Conservation (phyloP, 805 yeast genomes). For the Candida loeiensis region DNA sequence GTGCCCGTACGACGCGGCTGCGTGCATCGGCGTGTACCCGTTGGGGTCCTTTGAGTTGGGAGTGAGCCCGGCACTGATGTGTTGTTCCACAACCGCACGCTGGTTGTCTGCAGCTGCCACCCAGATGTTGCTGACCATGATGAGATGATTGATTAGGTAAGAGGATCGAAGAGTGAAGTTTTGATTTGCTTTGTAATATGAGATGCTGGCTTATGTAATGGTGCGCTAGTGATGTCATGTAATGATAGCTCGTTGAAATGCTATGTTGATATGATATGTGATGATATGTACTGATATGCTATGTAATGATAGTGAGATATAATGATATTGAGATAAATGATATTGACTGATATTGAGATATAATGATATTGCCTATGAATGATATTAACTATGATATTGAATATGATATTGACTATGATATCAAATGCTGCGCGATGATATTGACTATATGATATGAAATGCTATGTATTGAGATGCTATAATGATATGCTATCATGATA, state of each 20-base stretch:
- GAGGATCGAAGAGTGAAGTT: not conserved
- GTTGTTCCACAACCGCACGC: conserved; percentile 51
- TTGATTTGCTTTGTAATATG: not conserved
- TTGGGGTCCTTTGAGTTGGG: conserved; percentile 82
- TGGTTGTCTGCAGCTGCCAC: conserved; percentile 90
- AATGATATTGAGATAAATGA: too few relatives aligned
- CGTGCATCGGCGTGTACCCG: conserved; percentile 96
- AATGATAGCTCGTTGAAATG: not conserved
- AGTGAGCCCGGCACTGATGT: conserved; percentile 50
- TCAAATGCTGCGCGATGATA: too few relatives aligned
- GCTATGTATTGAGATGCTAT: too few relatives aligned
- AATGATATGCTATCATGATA: too few relatives aligned
- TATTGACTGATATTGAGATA: not conserved
- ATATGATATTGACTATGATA: too few relatives aligned
- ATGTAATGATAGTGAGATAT: not conserved
- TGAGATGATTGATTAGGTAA: not conserved
- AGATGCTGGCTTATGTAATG: not conserved
- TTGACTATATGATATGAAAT: too few relatives aligned
- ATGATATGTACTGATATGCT: not conserved
- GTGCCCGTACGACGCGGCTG: conserved; percentile 94
- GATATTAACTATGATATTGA: not conserved
- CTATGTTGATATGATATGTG: not conserved
- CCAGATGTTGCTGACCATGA: conserved; percentile 66
- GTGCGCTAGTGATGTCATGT: not conserved
- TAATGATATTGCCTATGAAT: too few relatives aligned